Conservation (phyloP, 805 yeast genomes). For the Myxozyma geophila region DNA sequence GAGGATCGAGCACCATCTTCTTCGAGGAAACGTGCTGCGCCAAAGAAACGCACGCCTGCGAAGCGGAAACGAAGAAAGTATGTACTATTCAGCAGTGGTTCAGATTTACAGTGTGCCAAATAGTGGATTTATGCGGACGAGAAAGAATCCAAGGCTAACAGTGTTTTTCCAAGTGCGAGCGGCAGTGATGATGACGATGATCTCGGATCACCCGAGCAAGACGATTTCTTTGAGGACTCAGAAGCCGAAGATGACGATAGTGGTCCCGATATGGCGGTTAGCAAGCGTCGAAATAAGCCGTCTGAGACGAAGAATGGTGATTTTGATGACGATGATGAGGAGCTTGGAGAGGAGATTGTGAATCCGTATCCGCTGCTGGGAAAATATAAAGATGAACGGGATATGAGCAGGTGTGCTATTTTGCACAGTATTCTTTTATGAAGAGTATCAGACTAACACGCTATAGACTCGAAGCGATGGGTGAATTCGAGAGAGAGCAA, state of each 20-base stretch:
- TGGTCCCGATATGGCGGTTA: constrained; percentile 46
- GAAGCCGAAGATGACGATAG: constrained; percentile 52
- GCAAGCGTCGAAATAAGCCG: constrained; percentile 39
- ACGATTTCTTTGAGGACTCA: constrained; percentile 45
- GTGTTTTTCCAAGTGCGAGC: neutral
- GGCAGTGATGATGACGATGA: constrained; percentile 37
- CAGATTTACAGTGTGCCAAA: too few species aligned
- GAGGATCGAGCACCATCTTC: constrained; percentile 37
- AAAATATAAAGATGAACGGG: constrained; percentile 81
- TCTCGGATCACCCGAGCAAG: constrained; percentile 37
- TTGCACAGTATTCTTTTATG: neutral
- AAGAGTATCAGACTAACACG: neutral
- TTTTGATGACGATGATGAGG: constrained; percentile 46
- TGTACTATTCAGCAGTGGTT: neutral
- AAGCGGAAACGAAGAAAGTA: constrained; percentile 25
- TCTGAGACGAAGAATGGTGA: constrained; percentile 12
- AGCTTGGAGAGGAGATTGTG: constrained; percentile 44
- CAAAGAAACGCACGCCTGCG: constrained; percentile 4
- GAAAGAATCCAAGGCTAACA: neutral
- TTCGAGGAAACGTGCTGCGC: constrained; percentile 31
- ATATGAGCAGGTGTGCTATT: constrained; percentile 54
- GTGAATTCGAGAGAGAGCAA: constrained; percentile 91
- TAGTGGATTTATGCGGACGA: neutral
- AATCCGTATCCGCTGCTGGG: constrained; percentile 95
- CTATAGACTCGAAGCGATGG: constrained; percentile 62